Evolutionary conservation across 208 protist genomes (phyloP).

Genomic region (Naegleria lovaniensis): DNA sequence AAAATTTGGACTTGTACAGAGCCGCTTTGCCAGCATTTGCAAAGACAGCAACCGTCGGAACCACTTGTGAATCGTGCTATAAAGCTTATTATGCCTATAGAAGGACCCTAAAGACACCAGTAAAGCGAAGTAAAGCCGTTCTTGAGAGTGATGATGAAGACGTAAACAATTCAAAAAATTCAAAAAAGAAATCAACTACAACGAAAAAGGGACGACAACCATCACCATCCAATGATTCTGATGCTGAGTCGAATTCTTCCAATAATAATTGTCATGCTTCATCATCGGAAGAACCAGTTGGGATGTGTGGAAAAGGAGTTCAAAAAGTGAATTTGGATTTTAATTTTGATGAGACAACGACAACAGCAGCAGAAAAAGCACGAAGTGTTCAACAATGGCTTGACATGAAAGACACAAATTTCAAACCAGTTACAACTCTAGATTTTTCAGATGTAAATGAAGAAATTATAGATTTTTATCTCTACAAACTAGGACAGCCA

Average conservation of each 20-base stretch:
- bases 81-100: neutral
- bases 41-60: neutral
- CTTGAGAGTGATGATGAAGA: neutral
- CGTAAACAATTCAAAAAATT: neutral
- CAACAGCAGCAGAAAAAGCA: neutral
- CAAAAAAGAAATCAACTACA: neutral
- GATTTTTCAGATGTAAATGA: neutral
- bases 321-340: neutral
- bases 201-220: neutral
- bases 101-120: neutral
- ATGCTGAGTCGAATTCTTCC: neutral
- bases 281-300: neutral
- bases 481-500: neutral
- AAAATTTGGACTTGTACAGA: neutral
- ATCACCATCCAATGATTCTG: neutral
- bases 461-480: slow-evolving; percentile 18
- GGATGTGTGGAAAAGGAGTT: neutral
- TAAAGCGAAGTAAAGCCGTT: neutral
- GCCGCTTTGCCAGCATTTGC: neutral
- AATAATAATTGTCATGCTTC: neutral
- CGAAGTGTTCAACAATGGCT: neutral
- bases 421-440: neutral
- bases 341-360: neutral
- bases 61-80: neutral
- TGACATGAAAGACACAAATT: neutral